These are phyloP conservation scores for Hippophae gyantsensis DNA, from an alignment of 306 rosid genomes.

Conservation along the genomic window DNA sequence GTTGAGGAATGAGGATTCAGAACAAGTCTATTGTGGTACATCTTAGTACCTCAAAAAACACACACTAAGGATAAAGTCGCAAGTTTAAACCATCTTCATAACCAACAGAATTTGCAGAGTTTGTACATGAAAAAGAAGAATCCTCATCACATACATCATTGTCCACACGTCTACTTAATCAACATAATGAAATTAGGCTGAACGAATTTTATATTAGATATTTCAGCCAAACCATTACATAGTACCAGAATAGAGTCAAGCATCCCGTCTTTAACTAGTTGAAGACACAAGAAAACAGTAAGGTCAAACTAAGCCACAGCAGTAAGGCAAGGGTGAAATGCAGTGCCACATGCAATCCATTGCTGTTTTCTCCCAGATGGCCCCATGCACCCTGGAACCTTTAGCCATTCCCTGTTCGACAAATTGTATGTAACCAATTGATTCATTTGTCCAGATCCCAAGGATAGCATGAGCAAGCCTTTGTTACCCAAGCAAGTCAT, in stretches of 20 bases:
- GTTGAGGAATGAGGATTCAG: background rate
- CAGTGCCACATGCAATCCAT: slow-evolving; percentile 62
- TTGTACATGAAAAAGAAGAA: slow-evolving; percentile 19
- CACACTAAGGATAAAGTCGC: background rate
- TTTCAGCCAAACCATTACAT: slow-evolving; percentile 20
- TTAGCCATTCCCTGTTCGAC: slow-evolving; percentile 66
- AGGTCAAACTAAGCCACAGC: slow-evolving; percentile 45
- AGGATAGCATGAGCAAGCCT: slow-evolving; percentile 85
- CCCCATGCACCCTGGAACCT: slow-evolving; percentile 61
- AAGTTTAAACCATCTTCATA: slow-evolving; percentile 10
- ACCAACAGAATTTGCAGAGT: slow-evolving; percentile 19
- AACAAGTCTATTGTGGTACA: background rate
- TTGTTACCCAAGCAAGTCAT: slow-evolving; percentile 92
- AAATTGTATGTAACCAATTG: slow-evolving; percentile 63
- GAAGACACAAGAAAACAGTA: slow-evolving; percentile 14
- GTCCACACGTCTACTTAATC: slow-evolving; percentile 23
- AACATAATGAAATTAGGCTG: slow-evolving; percentile 17
- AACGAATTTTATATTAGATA: slow-evolving; percentile 15
- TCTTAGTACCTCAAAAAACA: background rate
- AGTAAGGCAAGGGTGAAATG: slow-evolving; percentile 70
- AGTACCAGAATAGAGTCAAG: slow-evolving; percentile 2
- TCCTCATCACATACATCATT: slow-evolving; percentile 17
- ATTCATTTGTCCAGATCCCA: slow-evolving; percentile 57
- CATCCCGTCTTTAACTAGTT: slow-evolving; percentile 1
- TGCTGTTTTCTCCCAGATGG: slow-evolving; percentile 61